Evolutionary conservation across 2,329 filamentous ascomycete genomes (phyloP), one percentile per base, ranked within the genome.

Genomic region (Periconia sp.): DNA sequence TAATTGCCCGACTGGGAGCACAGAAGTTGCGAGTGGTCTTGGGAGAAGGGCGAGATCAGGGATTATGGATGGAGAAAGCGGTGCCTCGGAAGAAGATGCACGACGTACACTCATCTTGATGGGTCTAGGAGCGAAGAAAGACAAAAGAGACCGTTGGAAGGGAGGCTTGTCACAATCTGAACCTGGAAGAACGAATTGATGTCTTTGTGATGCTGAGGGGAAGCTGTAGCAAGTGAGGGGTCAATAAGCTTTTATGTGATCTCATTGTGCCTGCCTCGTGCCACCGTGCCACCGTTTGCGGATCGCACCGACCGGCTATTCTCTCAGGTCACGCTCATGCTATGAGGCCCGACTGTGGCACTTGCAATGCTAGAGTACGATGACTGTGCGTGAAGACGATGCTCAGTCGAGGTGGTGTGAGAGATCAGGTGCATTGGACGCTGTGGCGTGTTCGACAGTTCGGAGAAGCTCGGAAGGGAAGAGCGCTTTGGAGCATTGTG

Each of bases 221-320:
- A 52, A 52, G 36, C 55, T 56, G 40, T 28, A 40, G 38, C 25
- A 53, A 52, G 56, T 66, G 63, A 65, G 65, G 62, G 63, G 62
- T 65, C 45, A 53, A 36, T 48, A 50, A n/a, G 52, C 53, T 61
- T 66, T 67, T 66, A 54, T 61, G 57, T 66, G 62, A 65, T 54
- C 55, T 64, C 63, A 66, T 65, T 59, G 48, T 52, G 54, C 48
- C 48, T 48, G n/a, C n/a, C 36, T 41, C 35, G 32, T 34, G 30
- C 51, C 49, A 45, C 41, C 47, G 54, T n/a, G n/a, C n/a, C n/a
- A n/a, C 48, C 30, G 43, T 19, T 44, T 42, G 43, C 52, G 52
- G 46, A 24, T 29, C 17, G 15, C 26, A 3, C 49, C 57, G 52
- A 46, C 43, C 45, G 26, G 45, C 35, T 33, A 49, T 51, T 48